Evolutionary conservation across 441 rosid species (phyloP), one percentile per base, ranked within the genome.

Genomic region (Omphalea diandra): DNA sequence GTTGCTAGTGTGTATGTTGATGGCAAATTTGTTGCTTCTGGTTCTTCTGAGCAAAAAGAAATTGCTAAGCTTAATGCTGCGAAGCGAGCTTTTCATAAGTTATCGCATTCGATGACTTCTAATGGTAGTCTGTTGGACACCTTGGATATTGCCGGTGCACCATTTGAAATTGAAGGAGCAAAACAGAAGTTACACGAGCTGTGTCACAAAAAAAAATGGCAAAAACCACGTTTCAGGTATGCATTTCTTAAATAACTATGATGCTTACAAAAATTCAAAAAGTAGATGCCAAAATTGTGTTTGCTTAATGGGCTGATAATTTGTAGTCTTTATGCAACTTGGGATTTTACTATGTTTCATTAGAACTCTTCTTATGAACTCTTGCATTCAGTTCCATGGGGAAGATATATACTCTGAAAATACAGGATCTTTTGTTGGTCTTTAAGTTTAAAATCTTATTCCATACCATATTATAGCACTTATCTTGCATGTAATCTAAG

Each of bases 61-160:
- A 83, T 65, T 20, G 88, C 98, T 14, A 90, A 80, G 89, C 84
- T 88, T 47, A 79, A 82, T 41, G 94, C 89, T 43, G 90, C 82
- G 4, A 84, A 71, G 72, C 76, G 56, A 74, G 91, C 97, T 10
- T 59, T 93, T 72, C 15, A 17, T 31, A 84, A 81, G 82, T 71
- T 90, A 44, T 77, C 79, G 0, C 74, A 67, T 26, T 65, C 57
- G 58, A 44, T 74, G 27, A 68, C 81, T 29, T 18, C 65, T 55
- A 72, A 72, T 12, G 56, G 29, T 61, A 67, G 57, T 36, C 20
- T 70, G 44, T 3, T 57, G 0, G 75, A 75, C 22, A 18, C 44
- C 36, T 31, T 35, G 52, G 52, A 54, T 9, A 68, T 59, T 67
- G 69, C 72, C 10, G 71, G 77, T 17, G 87, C 65, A 12, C 58